A percentile compares a stretch with the other conserved stretches of the same genome.
Conservation (phyloP, 2,329 filamentous ascomycete genomes). For the Cladorrhinum sp. region DNA sequence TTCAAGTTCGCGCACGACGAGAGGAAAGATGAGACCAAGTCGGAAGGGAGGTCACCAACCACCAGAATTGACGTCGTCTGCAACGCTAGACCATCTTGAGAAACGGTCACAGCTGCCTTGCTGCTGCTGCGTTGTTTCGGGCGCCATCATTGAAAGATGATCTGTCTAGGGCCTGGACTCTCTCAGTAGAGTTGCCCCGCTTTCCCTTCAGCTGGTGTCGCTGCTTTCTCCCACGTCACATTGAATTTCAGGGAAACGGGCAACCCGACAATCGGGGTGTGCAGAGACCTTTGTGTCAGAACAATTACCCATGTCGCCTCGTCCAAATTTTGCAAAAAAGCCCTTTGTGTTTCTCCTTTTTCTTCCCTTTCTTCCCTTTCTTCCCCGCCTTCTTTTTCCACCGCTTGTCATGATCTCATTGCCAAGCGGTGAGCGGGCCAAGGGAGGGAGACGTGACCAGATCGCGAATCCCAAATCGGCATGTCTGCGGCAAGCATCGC, state of each 20-base stretch:
- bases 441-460: neutral
- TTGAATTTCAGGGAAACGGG: neutral
- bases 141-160: neutral
- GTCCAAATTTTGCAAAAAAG: neutral
- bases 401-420: constrained; percentile 1
- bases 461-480: neutral
- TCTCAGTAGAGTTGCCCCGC: neutral
- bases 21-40: neutral
- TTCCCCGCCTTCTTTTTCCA: neutral
- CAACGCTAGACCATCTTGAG: constrained; percentile 4
- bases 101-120: no score
- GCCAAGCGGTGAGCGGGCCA: neutral
- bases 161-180: constrained; percentile 4
- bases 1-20: neutral
- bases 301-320: neutral
- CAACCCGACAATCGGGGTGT: neutral
- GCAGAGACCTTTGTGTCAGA: neutral
- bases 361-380: neutral
- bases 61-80: neutral
- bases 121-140: neutral
- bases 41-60: neutral
- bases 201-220: constrained; percentile 3
- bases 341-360: neutral
- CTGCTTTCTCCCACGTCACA: neutral
- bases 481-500: constrained; percentile 3